phyloP scores from a whole-genome alignment of 2,329 filamentous ascomycete species.

The Cytospora schulzeri region DNA sequence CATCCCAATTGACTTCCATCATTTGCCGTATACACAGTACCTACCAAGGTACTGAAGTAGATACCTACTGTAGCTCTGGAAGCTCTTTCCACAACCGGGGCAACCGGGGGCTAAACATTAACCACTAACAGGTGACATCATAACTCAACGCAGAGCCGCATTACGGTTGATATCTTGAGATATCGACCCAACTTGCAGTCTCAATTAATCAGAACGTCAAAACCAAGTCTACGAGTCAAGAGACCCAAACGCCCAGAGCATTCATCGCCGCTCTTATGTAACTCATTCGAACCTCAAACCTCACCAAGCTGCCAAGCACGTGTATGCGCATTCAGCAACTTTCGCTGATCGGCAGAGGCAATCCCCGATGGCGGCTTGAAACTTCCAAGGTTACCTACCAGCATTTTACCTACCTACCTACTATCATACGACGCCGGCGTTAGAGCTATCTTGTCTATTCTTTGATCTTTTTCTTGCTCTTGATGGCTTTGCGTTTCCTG shows the following conservation, averaged over 20 bases:
- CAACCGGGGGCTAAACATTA: neutral
- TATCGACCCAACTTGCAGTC: conserved; percentile 13
- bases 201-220: conserved; percentile 5
- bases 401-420: too few species aligned
- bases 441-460: neutral
- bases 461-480: neutral
- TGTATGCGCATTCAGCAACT: neutral
- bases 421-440: neutral
- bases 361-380: neutral
- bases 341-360: neutral
- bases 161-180: conserved; percentile 18
- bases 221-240: conserved; percentile 7
- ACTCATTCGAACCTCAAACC: neutral
- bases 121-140: conserved; percentile 27
- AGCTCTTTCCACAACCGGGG: neutral
- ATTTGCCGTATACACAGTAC: neutral
- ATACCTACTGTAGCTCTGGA: neutral
- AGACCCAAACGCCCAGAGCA: neutral
- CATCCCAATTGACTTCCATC: neutral
- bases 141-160: conserved; percentile 20
- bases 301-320: neutral
- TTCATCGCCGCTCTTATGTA: neutral
- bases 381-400: neutral
- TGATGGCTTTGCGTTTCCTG: neutral
- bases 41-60: too few species aligned